Conservation (phyloP, 768 basidiomycete species). For the Lyophyllum shimeji region DNA sequence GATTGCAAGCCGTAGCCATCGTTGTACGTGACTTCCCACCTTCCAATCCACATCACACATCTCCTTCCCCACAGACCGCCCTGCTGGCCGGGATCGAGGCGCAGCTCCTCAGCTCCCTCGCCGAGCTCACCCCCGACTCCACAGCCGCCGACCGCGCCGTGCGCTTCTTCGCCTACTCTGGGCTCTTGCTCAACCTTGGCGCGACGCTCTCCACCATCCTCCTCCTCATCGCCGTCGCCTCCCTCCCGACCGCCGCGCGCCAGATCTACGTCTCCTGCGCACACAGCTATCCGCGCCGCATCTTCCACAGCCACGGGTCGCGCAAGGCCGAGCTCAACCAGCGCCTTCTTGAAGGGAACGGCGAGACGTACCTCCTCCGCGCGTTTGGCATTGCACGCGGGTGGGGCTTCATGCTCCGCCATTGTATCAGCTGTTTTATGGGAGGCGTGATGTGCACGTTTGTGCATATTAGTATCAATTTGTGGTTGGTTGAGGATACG, state of each 20-base stretch:
- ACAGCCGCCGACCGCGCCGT: constrained; percentile 11
- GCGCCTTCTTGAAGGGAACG: constrained; percentile 15
- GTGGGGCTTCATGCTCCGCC: constrained; percentile 17
- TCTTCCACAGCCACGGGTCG: constrained; percentile 10
- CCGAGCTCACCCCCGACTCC: not conserved
- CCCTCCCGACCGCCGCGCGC: constrained; percentile 20
- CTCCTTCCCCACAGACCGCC: constrained; percentile 15
- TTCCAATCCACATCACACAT: not conserved
- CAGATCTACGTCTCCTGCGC: constrained; percentile 19
- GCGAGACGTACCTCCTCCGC: constrained; percentile 20
- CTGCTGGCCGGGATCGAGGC: constrained; percentile 19
- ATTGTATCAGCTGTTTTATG: constrained; percentile 18
- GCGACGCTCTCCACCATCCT: constrained; percentile 22
- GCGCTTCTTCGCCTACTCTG: constrained; percentile 20
- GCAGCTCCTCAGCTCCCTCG: constrained; percentile 17
- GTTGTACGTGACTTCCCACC: constrained; percentile 9
- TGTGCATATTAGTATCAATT: constrained; percentile 9
- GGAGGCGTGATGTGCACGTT: constrained; percentile 17
- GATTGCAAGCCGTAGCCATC: constrained; percentile 20
- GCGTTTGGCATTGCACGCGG: constrained; percentile 21
- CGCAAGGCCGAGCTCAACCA: constrained; percentile 15
- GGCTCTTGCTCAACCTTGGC: constrained; percentile 21
- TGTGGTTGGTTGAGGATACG: constrained; percentile 16
- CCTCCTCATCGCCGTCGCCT: constrained; percentile 21
- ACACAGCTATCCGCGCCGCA: constrained; percentile 17